phyloP scores from a whole-genome alignment of 2,329 filamentous ascomycete species.

The Sodiomyces alkalinus region DNA sequence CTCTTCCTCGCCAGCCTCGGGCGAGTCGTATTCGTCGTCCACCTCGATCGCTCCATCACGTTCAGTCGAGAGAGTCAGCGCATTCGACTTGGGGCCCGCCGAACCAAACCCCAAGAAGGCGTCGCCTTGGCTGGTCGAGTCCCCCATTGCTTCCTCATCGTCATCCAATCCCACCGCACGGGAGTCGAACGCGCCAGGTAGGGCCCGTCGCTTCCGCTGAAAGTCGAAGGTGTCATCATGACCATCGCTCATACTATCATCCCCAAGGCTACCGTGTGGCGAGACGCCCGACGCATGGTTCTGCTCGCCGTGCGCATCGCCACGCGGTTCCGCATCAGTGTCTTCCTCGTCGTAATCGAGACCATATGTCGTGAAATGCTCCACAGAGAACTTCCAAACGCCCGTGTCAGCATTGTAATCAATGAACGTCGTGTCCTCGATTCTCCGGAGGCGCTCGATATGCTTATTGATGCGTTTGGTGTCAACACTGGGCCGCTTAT shows the following conservation, averaged over 20 bases:
- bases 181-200: constrained; percentile 73
- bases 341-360: constrained; percentile 68
- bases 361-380: constrained; percentile 93
- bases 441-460: constrained; percentile 62
- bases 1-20: constrained; percentile 57
- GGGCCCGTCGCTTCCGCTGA: constrained; percentile 28
- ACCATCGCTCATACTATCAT: background rate
- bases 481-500: constrained; percentile 36
- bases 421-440: constrained; percentile 68
- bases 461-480: constrained; percentile 66
- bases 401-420: constrained; percentile 67
- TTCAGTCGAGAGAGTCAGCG: constrained; percentile 42
- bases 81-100: constrained; percentile 60
- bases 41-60: constrained; percentile 40
- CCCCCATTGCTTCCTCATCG: constrained; percentile 31
- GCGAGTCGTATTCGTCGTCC: constrained; percentile 65
- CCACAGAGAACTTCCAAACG: constrained; percentile 83
- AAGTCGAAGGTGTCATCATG: constrained; percentile 45
- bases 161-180: constrained; percentile 39
- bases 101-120: constrained; percentile 93
- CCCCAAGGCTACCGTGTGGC: background rate
- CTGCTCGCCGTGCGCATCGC: background rate
- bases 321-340: constrained; percentile 30
- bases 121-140: constrained; percentile 29
- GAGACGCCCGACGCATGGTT: background rate